A percentile compares a stretch with the other conserved stretches of the same genome.
phyloP scores from a whole-genome alignment of 1,139 yeast genomes.

The Scheffersomyces cryptocercus region DNA sequence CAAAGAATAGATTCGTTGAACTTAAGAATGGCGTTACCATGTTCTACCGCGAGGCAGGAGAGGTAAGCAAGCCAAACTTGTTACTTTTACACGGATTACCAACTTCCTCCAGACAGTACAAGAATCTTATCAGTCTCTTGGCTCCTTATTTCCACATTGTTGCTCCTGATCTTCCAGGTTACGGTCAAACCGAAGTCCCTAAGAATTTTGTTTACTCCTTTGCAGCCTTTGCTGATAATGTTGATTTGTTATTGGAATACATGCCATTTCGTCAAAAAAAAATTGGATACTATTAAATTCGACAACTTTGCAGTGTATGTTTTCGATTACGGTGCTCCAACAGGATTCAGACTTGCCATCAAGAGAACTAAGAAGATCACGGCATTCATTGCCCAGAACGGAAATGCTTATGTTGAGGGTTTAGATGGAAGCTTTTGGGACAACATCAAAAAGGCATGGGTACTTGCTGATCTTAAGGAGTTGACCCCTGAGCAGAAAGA shows the following conservation, averaged over 20 bases:
- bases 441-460: conserved; percentile 33
- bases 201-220: conserved; percentile 26
- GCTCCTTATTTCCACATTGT: conserved; percentile 35
- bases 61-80: conserved; percentile 24
- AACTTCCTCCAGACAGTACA: conserved; percentile 39
- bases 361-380: conserved; percentile 26
- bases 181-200: conserved; percentile 36
- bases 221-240: conserved; percentile 29
- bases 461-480: conserved; percentile 10
- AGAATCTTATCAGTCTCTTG: conserved; percentile 35
- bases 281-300: conserved; percentile 23
- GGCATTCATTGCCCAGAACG: conserved; percentile 40
- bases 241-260: conserved; percentile 31
- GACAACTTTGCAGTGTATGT: conserved; percentile 32
- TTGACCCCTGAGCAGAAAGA: background rate
- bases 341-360: conserved; percentile 36
- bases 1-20: background rate
- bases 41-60: conserved; percentile 41
- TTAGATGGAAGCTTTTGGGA: conserved; percentile 37
- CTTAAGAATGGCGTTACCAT: conserved; percentile 21
- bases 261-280: no score
- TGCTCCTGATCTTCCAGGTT: conserved; percentile 50
- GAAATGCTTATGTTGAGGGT: conserved; percentile 46
- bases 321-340: conserved; percentile 48
- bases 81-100: conserved; percentile 47